phyloP scores from a whole-genome alignment of 169 alveolate species.

The Theileria parva region DNA sequence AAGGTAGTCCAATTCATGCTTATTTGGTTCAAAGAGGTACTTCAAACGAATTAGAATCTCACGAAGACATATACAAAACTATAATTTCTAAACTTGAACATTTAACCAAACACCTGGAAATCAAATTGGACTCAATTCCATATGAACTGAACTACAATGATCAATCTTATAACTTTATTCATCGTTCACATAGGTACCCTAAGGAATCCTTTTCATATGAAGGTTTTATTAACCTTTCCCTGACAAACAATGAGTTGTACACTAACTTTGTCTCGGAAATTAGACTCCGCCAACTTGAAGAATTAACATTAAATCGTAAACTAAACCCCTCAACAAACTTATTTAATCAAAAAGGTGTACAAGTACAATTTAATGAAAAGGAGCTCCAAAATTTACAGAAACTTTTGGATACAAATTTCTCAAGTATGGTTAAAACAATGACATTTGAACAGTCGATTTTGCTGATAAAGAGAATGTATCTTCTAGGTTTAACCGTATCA shows the following conservation, averaged over 20 bases:
- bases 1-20: slow-evolving; percentile 14
- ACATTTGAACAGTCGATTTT: slow-evolving; percentile 22
- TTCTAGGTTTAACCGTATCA: slow-evolving; percentile 20
- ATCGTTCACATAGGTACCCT: slow-evolving; percentile 22
- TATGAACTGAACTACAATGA: neutral
- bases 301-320: slow-evolving; percentile 7
- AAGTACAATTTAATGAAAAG: neutral
- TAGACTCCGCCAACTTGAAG: slow-evolving; percentile 24
- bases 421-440: neutral
- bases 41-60: neutral
- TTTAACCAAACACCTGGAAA: neutral
- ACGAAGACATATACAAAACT: slow-evolving; percentile 2
- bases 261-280: slow-evolving; percentile 34
- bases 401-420: slow-evolving; percentile 16
- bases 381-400: neutral
- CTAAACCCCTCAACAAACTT: slow-evolving; percentile 19
- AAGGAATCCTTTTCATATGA: slow-evolving; percentile 42
- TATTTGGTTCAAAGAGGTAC: slow-evolving; percentile 23
- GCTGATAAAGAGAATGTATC: slow-evolving; percentile 33
- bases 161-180: neutral
- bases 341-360: neutral
- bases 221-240: slow-evolving; percentile 30
- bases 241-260: slow-evolving; percentile 15
- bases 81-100: slow-evolving; percentile 7
- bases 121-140: slow-evolving; percentile 26